These are phyloP conservation scores for Colletotrichum spinosum DNA, from an alignment of 2,329 filamentous ascomycete genomes.

Conservation along the genomic window DNA sequence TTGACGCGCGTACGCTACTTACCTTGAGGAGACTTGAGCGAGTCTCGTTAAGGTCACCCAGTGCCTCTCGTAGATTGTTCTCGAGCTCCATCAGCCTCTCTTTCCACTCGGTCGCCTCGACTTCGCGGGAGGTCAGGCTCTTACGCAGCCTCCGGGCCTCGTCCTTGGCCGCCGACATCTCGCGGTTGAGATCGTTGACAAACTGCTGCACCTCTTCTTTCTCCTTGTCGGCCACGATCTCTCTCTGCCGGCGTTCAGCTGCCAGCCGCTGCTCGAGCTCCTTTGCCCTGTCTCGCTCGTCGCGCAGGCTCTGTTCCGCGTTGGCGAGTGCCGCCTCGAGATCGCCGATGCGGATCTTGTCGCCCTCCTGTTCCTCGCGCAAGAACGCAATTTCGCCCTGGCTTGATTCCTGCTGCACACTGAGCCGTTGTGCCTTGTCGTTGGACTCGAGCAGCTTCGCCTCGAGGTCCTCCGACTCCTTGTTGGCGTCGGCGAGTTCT, in stretches of 20 bases:
- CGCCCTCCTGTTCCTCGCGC: conserved; percentile 93
- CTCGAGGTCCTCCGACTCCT: conserved; percentile 88
- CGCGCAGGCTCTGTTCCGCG: conserved; percentile 82
- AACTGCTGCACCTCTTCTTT: conserved; percentile 96
- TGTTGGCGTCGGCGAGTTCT: conserved; percentile 85
- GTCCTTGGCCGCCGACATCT: conserved; percentile 85
- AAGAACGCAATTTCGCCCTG: conserved; percentile 95
- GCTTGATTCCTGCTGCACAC: conserved; percentile 91
- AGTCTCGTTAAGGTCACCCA: conserved; percentile 90
- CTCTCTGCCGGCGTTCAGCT: conserved; percentile 86
- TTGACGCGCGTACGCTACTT: conserved; percentile 40
- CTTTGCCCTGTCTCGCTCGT: conserved; percentile 81
- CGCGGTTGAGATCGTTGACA: conserved; percentile 90
- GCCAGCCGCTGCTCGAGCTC: conserved; percentile 81
- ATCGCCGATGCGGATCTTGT: conserved; percentile 98
- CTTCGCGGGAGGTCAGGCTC: conserved; percentile 83
- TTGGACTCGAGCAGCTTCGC: conserved; percentile 86
- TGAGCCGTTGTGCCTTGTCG: conserved; percentile 86
- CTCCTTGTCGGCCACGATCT: conserved; percentile 86
- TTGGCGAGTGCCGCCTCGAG: conserved; percentile 85
- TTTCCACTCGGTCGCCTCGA: conserved; percentile 92
- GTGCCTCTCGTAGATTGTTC: conserved; percentile 84
- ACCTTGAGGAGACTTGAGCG: conserved; percentile 87
- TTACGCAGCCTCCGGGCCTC: conserved; percentile 86
- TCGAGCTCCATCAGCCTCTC: conserved; percentile 91